Evolutionary conservation across 2,329 filamentous ascomycete species (phyloP), one percentile per base, ranked within the genome.

Genomic region (Basipetospora chlamydospora): DNA sequence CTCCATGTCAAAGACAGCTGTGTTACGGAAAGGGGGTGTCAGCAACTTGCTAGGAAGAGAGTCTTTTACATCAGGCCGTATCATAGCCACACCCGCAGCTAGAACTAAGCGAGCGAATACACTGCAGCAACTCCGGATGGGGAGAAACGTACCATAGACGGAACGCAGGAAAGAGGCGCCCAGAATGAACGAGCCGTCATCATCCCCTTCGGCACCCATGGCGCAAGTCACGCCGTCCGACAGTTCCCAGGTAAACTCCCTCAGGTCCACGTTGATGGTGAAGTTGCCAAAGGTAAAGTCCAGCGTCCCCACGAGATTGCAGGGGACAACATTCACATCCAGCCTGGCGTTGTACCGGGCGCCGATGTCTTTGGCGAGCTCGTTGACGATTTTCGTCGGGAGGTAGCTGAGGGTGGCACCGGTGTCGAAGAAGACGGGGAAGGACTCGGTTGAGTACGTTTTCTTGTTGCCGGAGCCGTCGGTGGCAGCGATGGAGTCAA

Each of bases 341-440:
- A 57, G 47, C 20, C 54, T 46, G 2, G 49, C 28, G 26, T 64
- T 57, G 30, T 61, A 59, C 12, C 57, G 51, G 26, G 68, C 64
- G 37, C 60, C 61, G 6, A 73, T 41, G 46, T 60, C 49, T 35
- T 53, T 39, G 48, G 57, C 60, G 23, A 76, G 56, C 22, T 52
- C 45, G 20, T 55, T 43, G 40, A 72, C 66, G 40, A 80, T 53
- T 22, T 59, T 48, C 41, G 70, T 57, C 3, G 80, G 80, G 2
- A 85, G 64, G 42, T 77, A 73, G 52, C 70, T 78, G 38, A 81
- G 58, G 28, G 73, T 79, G 42, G 72, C 77, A 39, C 80, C 80
- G 11, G 72, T 77, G 54, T 81, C 77, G 18, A 81, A 63, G 34
- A 76, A 64, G 21, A 70, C 63, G 20, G 62, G 53, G 7, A 61